phyloP scores from a whole-genome alignment of 2,329 filamentous ascomycete species.

The Knufia fluminis region DNA sequence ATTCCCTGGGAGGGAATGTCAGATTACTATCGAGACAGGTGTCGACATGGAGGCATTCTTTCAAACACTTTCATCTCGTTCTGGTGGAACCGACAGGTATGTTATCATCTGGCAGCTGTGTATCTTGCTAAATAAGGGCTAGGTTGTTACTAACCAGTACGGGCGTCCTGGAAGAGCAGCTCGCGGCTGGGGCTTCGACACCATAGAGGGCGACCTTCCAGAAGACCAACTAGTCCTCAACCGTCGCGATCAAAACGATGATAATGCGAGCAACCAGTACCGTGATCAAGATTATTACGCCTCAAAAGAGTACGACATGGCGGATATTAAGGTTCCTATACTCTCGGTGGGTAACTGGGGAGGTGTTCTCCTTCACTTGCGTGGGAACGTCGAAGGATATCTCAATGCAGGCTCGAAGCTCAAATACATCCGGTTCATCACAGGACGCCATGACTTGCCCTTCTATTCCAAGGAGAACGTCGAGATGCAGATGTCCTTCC shows the following conservation, averaged over 20 bases:
- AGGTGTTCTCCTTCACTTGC: constrained; percentile 58
- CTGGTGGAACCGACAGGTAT: constrained; percentile 40
- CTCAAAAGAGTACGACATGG: constrained; percentile 55
- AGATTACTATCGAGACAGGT: constrained; percentile 49
- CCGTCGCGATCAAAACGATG: constrained; percentile 34
- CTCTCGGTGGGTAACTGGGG: constrained; percentile 63
- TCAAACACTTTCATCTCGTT: constrained; percentile 51
- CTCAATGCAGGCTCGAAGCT: constrained; percentile 52
- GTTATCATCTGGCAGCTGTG: too few species aligned
- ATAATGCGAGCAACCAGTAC: constrained; percentile 45
- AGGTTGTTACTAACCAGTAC: constrained; percentile 61
- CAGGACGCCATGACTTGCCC: constrained; percentile 60
- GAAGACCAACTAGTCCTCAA: constrained; percentile 31
- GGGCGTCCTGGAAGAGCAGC: constrained; percentile 44
- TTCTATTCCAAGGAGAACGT: constrained; percentile 65
- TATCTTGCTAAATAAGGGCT: too few species aligned
- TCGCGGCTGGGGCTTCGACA: constrained; percentile 45
- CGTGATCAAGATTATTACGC: constrained; percentile 56
- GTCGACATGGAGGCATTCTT: constrained; percentile 53
- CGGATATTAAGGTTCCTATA: constrained; percentile 58
- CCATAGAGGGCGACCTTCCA: constrained; percentile 31
- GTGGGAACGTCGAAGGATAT: constrained; percentile 59
- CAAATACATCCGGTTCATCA: constrained; percentile 62
- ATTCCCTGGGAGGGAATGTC: constrained; percentile 50
- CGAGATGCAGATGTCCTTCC: constrained; percentile 56